These are phyloP conservation scores for Trichoderma endophyticum DNA, from an alignment of 2,329 filamentous ascomycete genomes.

Conservation along the genomic window DNA sequence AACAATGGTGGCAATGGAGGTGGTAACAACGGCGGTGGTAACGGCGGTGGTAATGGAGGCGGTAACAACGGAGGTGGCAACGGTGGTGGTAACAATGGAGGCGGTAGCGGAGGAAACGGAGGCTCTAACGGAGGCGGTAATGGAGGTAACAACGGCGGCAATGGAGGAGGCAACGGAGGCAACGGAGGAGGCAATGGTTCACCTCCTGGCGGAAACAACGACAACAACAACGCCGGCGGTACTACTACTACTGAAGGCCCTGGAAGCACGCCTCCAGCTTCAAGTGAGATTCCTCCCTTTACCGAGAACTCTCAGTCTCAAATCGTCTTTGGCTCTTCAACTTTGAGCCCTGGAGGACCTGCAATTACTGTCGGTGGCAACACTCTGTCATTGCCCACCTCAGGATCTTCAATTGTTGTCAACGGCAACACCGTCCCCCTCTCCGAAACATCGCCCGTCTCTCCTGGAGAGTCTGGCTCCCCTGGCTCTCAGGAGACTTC, in stretches of 20 bases:
- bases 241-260: not conserved
- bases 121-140: not conserved
- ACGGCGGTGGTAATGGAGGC: not conserved
- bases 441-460: not conserved
- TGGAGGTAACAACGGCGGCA: not conserved
- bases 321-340: not conserved
- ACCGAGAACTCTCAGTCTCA: slow-evolving; percentile 13
- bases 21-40: not conserved
- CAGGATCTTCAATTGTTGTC: not conserved
- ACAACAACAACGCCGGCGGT: not conserved
- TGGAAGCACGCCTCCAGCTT: not conserved
- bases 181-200: not conserved
- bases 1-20: not conserved
- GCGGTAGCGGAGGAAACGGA: not conserved
- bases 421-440: slow-evolving; percentile 1
- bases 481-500: not conserved
- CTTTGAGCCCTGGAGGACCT: slow-evolving; percentile 5
- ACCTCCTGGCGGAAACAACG: not conserved
- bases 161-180: not conserved
- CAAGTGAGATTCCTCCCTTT: not conserved
- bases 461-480: not conserved
- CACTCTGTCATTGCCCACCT: slow-evolving; percentile 4
- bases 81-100: not conserved
- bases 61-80: not conserved
- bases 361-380: slow-evolving; percentile 7